Evolutionary conservation across 2,329 filamentous ascomycete genomes (phyloP).

Genomic region (Fusarium sp.): DNA sequence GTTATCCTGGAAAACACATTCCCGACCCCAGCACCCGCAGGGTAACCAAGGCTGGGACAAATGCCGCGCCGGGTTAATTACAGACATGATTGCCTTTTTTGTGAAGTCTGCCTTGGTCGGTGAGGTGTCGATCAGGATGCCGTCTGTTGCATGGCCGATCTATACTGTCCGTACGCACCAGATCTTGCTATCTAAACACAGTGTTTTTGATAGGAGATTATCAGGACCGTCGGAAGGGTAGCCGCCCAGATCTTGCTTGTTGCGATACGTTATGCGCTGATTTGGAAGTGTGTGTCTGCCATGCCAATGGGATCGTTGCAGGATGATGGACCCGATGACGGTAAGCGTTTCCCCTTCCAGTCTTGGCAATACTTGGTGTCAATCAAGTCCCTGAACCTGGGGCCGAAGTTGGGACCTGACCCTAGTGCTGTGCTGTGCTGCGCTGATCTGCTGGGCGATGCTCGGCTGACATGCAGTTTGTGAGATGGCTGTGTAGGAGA

Average conservation of each 20-base stretch:
- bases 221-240: conserved; percentile 2
- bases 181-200: neutral
- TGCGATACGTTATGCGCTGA: conserved; percentile 27
- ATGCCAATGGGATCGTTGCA: conserved; percentile 22
- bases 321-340: conserved; percentile 41
- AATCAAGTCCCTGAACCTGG: conserved; percentile 42
- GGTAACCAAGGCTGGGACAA: conserved; percentile 26
- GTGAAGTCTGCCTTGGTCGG: conserved; percentile 34
- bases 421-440: conserved; percentile 31
- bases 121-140: conserved; percentile 32
- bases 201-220: conserved; percentile 6
- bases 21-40: conserved; percentile 6
- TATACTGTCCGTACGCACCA: conserved; percentile 3
- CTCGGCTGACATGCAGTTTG: conserved; percentile 42
- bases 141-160: neutral
- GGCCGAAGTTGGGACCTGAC: conserved; percentile 36
- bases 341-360: conserved; percentile 34
- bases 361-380: conserved; percentile 40
- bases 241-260: conserved; percentile 37
- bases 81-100: conserved; percentile 12
- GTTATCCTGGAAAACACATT: conserved; percentile 25
- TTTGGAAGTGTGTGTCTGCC: conserved; percentile 19
- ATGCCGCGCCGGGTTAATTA: conserved; percentile 32
- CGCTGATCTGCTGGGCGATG: conserved; percentile 43
- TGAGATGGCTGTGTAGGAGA: conserved; percentile 36